These are phyloP conservation scores for Wickerhamomyces alni DNA, from an alignment of 805 yeast genomes.

Conservation along the genomic window DNA sequence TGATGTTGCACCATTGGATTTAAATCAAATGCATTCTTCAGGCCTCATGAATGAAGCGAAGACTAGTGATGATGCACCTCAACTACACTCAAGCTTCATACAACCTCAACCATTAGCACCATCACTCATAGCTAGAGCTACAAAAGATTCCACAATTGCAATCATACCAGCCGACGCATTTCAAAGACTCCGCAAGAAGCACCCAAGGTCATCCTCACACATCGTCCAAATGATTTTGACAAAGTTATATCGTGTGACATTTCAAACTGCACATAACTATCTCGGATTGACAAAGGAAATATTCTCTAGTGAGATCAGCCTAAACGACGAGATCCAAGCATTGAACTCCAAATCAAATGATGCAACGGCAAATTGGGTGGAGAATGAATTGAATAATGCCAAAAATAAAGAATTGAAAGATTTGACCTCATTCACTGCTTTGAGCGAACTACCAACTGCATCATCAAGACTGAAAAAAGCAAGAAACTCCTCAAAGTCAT, in stretches of 20 bases:
- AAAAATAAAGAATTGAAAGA: no score
- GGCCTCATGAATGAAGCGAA: neutral
- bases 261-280: slow-evolving; percentile 84
- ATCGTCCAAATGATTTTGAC: slow-evolving; percentile 90
- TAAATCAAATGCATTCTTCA: slow-evolving; percentile 7
- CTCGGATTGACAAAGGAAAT: slow-evolving; percentile 81
- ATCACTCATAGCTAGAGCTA: slow-evolving; percentile 68
- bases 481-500: neutral
- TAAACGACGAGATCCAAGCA: slow-evolving; percentile 41
- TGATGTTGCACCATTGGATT: slow-evolving; percentile 16
- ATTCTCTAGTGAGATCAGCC: slow-evolving; percentile 62
- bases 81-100: neutral
- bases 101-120: slow-evolving; percentile 22
- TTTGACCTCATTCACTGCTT: no score
- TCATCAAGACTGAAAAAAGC: neutral
- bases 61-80: no score
- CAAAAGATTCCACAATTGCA: slow-evolving; percentile 75
- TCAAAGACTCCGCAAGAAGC: slow-evolving; percentile 58
- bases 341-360: neutral
- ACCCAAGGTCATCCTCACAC: slow-evolving; percentile 88
- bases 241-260: slow-evolving; percentile 82
- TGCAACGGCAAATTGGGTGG: neutral
- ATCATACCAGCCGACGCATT: slow-evolving; percentile 87
- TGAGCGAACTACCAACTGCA: no score
- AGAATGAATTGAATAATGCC: no score